Base-by-base conservation (phyloP, 768 basidiomycete genomes). In the Sporobolomyces pararoseus region DNA sequence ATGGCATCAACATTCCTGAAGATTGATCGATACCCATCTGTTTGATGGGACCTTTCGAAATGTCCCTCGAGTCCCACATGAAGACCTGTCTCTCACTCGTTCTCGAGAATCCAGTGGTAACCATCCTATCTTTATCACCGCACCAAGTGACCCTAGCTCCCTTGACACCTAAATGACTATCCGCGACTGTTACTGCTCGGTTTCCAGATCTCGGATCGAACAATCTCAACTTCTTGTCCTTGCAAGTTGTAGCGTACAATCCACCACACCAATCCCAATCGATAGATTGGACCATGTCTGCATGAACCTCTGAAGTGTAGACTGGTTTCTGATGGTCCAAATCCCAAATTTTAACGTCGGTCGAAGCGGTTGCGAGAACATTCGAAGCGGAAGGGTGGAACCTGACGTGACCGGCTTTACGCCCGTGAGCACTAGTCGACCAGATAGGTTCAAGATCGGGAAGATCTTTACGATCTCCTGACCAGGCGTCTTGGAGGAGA, bases 31-130 rank as follows among this genome's bases (percentile, higher is more conserved):
- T 82, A 19, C 83, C 83, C 62, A 86, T 81, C 66, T 85, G 90
- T 82, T 91, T 94, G 72, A 93, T 75, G 42, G 77, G 77, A 4
- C 73, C 73, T 78, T 85, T 91, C 47, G 80, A 83, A 62, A 98
- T 79, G 19, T 86, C 83, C 14, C 87, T 85, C 2, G 89, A 85
- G 78, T 98, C 93, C 95, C 94, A 99, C 51, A 99, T 81, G 63
- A 83, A 84, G 39, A 92, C 84, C 79, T 99, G 92, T 13, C 95
- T 84, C 79, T 99, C 95, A 55, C 89, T 91, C 90, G 94, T 95
- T 80, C 87, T 91, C 81, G 89, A 91, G 81, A 98, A 98, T 0
- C 95, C 95, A 19, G 95, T 99, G 19, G 95, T 98, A 19, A 89
- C 91, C 77, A 97, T 85, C 72, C 86, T 86, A 79, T 93, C 92